These are phyloP conservation scores for Mortierella sp. DNA, from an alignment of 371 early-diverging fungal genomes.

Conservation along the genomic window DNA sequence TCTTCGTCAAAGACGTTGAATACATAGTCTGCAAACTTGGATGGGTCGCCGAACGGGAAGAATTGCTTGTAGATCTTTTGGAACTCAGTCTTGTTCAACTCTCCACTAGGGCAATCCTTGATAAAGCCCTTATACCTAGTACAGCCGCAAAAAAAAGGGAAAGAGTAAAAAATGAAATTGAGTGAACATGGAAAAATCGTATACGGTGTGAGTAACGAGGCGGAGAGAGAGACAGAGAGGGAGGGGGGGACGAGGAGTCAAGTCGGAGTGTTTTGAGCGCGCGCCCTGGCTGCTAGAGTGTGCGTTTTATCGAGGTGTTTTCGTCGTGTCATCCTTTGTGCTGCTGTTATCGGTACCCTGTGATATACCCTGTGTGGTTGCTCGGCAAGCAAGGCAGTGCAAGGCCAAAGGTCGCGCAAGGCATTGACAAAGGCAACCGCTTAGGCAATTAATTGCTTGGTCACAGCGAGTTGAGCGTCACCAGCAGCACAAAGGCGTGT, in stretches of 20 bases:
- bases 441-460: neutral
- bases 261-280: neutral
- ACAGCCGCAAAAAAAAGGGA: neutral
- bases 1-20: slow-evolving; percentile 92
- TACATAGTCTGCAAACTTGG: slow-evolving; percentile 92
- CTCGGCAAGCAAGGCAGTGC: too few relatives aligned
- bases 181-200: neutral
- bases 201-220: neutral
- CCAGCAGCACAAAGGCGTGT: too few relatives aligned
- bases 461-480: too few relatives aligned
- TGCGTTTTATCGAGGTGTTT: too few relatives aligned
- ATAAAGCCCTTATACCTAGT: slow-evolving; percentile 92
- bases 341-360: too few relatives aligned
- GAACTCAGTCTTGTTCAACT: slow-evolving; percentile 86
- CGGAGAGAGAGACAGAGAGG: neutral
- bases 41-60: slow-evolving; percentile 97
- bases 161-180: neutral
- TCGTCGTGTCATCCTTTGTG: too few relatives aligned
- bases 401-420: too few relatives aligned
- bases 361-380: too few relatives aligned
- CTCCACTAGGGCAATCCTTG: slow-evolving; percentile 89
- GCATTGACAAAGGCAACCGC: neutral
- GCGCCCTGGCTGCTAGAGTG: neutral
- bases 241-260: neutral
- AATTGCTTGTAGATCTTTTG: slow-evolving; percentile 96